Evolutionary conservation across 2,329 filamentous ascomycete species (phyloP), one percentile per base, ranked within the genome.

Genomic region (Exophiala bonariae): DNA sequence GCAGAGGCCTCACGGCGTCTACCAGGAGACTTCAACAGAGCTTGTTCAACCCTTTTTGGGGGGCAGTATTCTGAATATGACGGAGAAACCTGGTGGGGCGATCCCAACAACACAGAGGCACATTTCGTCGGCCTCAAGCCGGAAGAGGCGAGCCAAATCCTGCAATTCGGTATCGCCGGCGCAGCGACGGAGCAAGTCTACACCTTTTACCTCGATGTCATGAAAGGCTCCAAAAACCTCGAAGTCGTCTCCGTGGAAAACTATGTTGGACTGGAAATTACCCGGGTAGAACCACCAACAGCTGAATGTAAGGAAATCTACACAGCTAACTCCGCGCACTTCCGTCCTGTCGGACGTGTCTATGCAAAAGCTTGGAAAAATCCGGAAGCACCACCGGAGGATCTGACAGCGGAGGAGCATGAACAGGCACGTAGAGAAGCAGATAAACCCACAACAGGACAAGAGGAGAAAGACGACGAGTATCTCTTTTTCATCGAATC

Each of bases 1-100:
- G 67, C 74, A 4, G 62, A 76, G 20, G 70, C 86, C 6, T 69
- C 73, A 1, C 50, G 62, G 1, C 64, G 66, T 2, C 72, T 95
- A 4, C 90, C 91, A 0, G 91, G 91, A 1, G 68, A 79, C 9
- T 96, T 96, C 75, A 95, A 95, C 65, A 73, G 76, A n/a, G 85
- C 87, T 1, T 85, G 85, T 39, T 82, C 82, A 2, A 79, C 78
- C 8, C 71, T 95, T 0, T 88, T 87, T 59, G 81, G 78, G 2
- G 82, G 81, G 2, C 65, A 69, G 23, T 74, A 74, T 41, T 69
- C 68, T 22, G 68, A 66, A 9, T 74, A 72, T 54, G 63, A 65
- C 9, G 71, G 67, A 16, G 56, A 67, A 18, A 50, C 51, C 23
- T 50, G 63, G 3, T 79, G 76, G 76, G 49, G 52, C 14, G 58